phyloP scores from a whole-genome alignment of 2,329 filamentous ascomycete genomes.

The Chaetothyriales sp. region DNA sequence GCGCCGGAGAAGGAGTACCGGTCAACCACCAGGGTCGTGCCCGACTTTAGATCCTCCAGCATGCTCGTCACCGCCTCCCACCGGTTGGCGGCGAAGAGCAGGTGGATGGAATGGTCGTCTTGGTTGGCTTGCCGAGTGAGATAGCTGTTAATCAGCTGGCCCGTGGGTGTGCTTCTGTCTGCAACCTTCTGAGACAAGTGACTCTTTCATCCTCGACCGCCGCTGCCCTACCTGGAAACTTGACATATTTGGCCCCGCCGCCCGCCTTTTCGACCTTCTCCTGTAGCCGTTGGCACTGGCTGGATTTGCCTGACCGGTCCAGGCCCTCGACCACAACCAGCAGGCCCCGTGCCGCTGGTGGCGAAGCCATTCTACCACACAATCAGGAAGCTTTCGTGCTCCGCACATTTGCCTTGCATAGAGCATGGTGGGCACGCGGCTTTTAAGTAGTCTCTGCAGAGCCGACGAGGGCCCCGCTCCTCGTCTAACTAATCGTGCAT shows the following conservation, averaged over 20 bases:
- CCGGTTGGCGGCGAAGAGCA: slow-evolving; percentile 79
- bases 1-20: slow-evolving; percentile 92
- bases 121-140: slow-evolving; percentile 58
- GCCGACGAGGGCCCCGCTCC: too few relatives aligned
- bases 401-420: background rate
- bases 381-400: too few relatives aligned
- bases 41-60: slow-evolving; percentile 41
- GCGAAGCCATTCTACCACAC: background rate
- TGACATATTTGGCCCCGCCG: slow-evolving; percentile 42
- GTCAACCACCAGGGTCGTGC: slow-evolving; percentile 70
- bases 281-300: slow-evolving; percentile 61
- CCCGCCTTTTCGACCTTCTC: slow-evolving; percentile 39
- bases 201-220: slow-evolving; percentile 1
- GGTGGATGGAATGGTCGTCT: slow-evolving; percentile 79
- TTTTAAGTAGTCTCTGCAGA: background rate
- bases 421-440: background rate
- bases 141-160: slow-evolving; percentile 74
- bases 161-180: slow-evolving; percentile 76
- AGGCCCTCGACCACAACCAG: slow-evolving; percentile 79
- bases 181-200: slow-evolving; percentile 1
- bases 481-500: too few relatives aligned
- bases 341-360: slow-evolving; percentile 36
- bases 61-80: slow-evolving; percentile 53
- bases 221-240: slow-evolving; percentile 48
- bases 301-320: slow-evolving; percentile 83